Evolutionary conservation across 2,329 filamentous ascomycete genomes (phyloP), one percentile per base, ranked within the genome.

Genomic region (Sclerotinia subarctica): DNA sequence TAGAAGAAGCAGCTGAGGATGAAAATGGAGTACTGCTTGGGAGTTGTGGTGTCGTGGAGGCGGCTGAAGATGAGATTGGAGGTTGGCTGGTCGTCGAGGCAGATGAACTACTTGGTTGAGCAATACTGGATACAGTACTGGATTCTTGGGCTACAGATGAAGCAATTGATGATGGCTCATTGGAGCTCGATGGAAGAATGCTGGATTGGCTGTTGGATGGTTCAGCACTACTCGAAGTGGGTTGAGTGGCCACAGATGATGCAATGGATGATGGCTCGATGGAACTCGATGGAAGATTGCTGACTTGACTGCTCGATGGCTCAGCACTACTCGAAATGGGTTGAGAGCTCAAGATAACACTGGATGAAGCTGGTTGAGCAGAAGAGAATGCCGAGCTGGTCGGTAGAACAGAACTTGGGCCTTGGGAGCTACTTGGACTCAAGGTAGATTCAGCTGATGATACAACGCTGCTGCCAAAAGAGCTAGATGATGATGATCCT

Each of bases 21-120:
- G 62, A 54, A 10, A 54, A 44, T 10, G 21, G n/a, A 21, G 53
- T 66, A 38, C 64, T 66, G 17, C 26, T 49, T 42, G 64, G 64
- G 13, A 51, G 17, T 38, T 57, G 21, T 6, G 52, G 21, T 32
- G 8, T 59, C 5, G 32, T 44, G 49, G 24, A 51, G 3, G 35
- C 35, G 3, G 35, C 7, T 15, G 44, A 60, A 29, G 46, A 13
- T n/a, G 21, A 38, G 8, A 11, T 56, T 35, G 26, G 15, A n/a
- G 7, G 15, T 11, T 62, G 26, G 11, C 24, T 32, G 17, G 42
- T 24, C 10, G 58, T 46, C 17, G 21, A 21, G 2, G n/a, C 32
- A 6, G 49, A 52, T n/a, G 26, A 26, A 29, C 7, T 49, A 8
- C 11, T 26, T 15, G 46, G 11, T 17, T 17, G 21, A 64, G 15